Conservation (phyloP, 78 protist genomes). For the Dictyostelium discoideum region DNA sequence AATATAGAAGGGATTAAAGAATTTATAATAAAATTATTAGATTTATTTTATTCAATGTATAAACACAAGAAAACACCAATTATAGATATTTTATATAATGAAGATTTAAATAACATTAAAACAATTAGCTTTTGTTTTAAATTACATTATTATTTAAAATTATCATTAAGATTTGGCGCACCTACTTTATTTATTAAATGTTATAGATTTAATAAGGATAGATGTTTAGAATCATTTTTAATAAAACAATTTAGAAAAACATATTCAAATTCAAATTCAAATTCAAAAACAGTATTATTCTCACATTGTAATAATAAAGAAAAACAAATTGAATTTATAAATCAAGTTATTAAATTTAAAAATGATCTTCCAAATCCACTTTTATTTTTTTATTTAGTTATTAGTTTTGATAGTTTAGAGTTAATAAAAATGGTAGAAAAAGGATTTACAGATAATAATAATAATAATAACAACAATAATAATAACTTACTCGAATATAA, state of each 20-base stretch:
- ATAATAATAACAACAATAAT: too few species aligned
- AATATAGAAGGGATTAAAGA: background rate
- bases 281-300: background rate
- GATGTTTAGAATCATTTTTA: background rate
- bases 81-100: background rate
- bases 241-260: background rate
- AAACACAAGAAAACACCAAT: background rate
- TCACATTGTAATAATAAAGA: background rate
- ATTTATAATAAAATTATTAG: background rate
- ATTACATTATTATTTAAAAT: too few species aligned
- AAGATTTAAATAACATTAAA: too few species aligned
- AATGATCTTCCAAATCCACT: background rate
- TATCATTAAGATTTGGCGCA: background rate
- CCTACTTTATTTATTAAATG: background rate
- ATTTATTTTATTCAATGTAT: background rate
- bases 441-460: background rate
- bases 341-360: too few species aligned
- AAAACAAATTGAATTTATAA: background rate
- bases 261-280: background rate
- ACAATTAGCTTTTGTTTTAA: too few species aligned
- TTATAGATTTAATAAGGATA: background rate
- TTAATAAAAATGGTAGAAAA: background rate
- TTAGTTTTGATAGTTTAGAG: background rate
- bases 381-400: background rate
- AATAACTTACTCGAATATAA: background rate